Base-by-base conservation (phyloP, 345 rosid genomes). In the Abelmoschus esculentus region DNA sequence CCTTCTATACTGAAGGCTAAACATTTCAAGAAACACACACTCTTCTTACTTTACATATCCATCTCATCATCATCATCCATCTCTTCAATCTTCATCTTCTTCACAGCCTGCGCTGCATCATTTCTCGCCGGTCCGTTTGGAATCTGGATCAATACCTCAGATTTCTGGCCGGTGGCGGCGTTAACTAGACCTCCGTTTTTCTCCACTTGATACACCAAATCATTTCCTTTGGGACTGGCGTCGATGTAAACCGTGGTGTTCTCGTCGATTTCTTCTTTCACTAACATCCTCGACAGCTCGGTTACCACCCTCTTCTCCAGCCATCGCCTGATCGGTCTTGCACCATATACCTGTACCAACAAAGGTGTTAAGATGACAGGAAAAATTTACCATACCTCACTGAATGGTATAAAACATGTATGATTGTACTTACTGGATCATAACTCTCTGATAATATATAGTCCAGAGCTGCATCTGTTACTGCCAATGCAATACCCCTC, bases 251-350 rank as follows among this genome's bases (percentile, higher is more conserved):
- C 98, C 0, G 92, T 91, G 0, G 96, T 84, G 84, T 88, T 93
- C 69, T 91, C 98, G 13, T 93, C 96, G 0, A 91, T 93, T 47
- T 93, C 97, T 18, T 87, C 97, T 67, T 85, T 84, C 40, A 93
- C 56, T 0, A 93, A 85, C 98, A 91, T 88, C 71, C 83, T 86
- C 0, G 97, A 93, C 7, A 93, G 75, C 76, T 89, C 90, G 0
- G 97, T 93, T 0, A 93, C 98, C 74, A 93, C 97, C 81, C 80
- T 89, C 81, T 73, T 91, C 84, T 93, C 97, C 0, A 93, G 90
- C 98, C 97, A 93, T 62, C 98, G 86, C 78, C 98, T 78, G 18
- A 93, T 93, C 0, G 97, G 97, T 49, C 98, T 83, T 1, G 97
- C 96, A 5, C 98, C 97, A 63, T 91, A 93, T 0, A 90, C 96